phyloP scores from a whole-genome alignment of 306 rosid species.

The Lathyrus aphaca region DNA sequence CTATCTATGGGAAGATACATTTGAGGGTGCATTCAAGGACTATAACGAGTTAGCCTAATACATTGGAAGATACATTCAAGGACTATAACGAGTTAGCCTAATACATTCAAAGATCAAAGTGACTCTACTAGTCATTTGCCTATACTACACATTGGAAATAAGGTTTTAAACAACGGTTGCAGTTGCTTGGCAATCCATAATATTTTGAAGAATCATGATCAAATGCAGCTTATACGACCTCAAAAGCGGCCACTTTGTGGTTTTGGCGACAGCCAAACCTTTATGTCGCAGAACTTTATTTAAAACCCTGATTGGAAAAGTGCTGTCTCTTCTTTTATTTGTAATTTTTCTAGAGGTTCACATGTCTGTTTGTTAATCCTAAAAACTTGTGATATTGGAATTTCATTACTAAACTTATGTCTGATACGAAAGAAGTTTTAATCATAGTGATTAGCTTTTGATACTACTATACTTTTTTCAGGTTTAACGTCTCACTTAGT shows the following conservation, averaged over 20 bases:
- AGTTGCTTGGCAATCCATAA: not conserved
- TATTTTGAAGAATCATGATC: not conserved
- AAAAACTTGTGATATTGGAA: not conserved
- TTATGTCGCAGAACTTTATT: not conserved
- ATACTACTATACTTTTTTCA: conserved; percentile 43
- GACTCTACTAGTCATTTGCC: no score
- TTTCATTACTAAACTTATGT: conserved; percentile 24
- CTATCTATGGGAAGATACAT: no score
- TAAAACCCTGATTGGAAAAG: not conserved
- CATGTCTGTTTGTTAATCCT: conserved; percentile 7
- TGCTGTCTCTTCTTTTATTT: not conserved
- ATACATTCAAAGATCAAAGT: no score
- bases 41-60: no score
- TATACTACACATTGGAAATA: not conserved
- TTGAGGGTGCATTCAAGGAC: no score
- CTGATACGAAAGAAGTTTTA: conserved; percentile 16
- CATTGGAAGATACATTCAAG: no score
- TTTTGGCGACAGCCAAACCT: no score
- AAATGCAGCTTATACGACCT: not conserved
- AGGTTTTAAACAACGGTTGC: not conserved
- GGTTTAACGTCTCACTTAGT: conserved; percentile 75
- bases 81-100: no score
- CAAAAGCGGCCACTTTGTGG: no score
- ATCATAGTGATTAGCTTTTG: conserved; percentile 21
- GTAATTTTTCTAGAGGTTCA: conserved; percentile 7